Conservation (phyloP, 1,284 basidiomycete species). For the Schizophyllum amplum region DNA sequence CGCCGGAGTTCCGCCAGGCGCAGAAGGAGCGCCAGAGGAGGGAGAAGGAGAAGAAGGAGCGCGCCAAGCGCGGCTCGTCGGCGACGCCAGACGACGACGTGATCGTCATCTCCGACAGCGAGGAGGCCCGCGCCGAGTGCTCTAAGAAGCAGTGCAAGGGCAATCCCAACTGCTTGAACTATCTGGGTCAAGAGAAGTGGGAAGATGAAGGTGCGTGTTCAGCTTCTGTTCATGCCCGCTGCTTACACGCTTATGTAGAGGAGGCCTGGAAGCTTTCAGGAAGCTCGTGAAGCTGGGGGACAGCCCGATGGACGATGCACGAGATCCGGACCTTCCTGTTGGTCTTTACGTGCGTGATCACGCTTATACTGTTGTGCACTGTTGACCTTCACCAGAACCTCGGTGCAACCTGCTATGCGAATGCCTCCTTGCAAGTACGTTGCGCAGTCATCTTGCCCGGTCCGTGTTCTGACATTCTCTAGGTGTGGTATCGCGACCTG, state of each 20-base stretch:
- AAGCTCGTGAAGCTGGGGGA: conserved; percentile 42
- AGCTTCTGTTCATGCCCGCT: not conserved
- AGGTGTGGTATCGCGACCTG: conserved; percentile 70
- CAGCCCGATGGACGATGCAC: conserved; percentile 41
- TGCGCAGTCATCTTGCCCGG: conserved; percentile 29
- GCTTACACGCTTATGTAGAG: conserved; percentile 28
- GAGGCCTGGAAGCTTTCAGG: conserved; percentile 43
- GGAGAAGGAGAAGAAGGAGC: conserved; percentile 1
- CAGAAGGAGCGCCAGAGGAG: not conserved
- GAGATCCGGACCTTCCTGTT: conserved; percentile 57
- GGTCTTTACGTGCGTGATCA: conserved; percentile 58
- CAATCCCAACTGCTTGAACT: conserved; percentile 80
- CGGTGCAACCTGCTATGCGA: conserved; percentile 90
- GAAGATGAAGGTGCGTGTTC: conserved; percentile 48
- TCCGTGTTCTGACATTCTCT: conserved; percentile 3
- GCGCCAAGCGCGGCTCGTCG: not conserved
- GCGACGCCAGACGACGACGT: conserved; percentile 41
- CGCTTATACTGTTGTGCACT: conserved; percentile 2
- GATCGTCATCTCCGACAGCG: conserved; percentile 64
- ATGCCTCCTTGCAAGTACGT: conserved; percentile 84
- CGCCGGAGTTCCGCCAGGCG: conserved; percentile 14
- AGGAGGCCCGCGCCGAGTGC: conserved; percentile 38
- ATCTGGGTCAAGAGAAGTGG: conserved; percentile 76
- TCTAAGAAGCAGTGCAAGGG: conserved; percentile 55
- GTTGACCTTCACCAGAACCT: conserved; percentile 53